Conservation (phyloP, 108 stramenopile species). For the Nitzschia sp. region DNA sequence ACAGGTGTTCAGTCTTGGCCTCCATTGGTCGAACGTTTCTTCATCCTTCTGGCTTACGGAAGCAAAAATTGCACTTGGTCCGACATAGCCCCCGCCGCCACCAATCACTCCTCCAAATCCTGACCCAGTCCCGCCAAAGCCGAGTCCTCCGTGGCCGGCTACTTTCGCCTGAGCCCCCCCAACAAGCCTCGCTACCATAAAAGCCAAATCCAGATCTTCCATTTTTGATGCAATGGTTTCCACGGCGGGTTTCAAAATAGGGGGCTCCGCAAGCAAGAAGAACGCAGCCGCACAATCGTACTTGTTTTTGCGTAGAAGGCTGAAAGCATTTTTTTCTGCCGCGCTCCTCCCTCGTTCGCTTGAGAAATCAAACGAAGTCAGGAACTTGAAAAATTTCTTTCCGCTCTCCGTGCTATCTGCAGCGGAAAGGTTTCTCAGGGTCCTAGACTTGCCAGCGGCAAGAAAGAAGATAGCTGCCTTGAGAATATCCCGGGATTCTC, state of each 20-base stretch:
- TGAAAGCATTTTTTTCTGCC: conserved; percentile 88
- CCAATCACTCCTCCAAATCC: conserved; percentile 59
- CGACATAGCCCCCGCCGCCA: conserved; percentile 80
- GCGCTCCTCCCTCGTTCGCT: conserved; percentile 72
- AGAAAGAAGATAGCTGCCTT: conserved; percentile 79
- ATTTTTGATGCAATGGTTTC: conserved; percentile 75
- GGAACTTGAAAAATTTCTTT: conserved; percentile 77
- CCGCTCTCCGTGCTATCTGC: conserved; percentile 73
- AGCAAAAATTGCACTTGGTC: conserved; percentile 20
- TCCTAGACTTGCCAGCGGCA: conserved; percentile 68
- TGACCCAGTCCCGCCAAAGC: conserved; percentile 23
- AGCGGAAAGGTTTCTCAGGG: conserved; percentile 69
- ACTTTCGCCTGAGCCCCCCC: conserved; percentile 32
- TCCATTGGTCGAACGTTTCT: conserved; percentile 60
- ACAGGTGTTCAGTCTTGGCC: conserved; percentile 38
- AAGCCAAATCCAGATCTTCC: conserved; percentile 79
- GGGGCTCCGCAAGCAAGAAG: conserved; percentile 83
- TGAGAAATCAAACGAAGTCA: conserved; percentile 67
- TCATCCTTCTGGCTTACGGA: conserved; percentile 35
- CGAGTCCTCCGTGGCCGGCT: not conserved
- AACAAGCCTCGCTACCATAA: conserved; percentile 73
- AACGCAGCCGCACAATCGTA: conserved; percentile 77
- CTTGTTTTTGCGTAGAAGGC: conserved; percentile 73
- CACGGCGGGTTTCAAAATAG: conserved; percentile 74
- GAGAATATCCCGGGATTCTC: conserved; percentile 68